Conservation (phyloP, 2,329 filamentous ascomycete species). For the Fusarium guadeloupense region DNA sequence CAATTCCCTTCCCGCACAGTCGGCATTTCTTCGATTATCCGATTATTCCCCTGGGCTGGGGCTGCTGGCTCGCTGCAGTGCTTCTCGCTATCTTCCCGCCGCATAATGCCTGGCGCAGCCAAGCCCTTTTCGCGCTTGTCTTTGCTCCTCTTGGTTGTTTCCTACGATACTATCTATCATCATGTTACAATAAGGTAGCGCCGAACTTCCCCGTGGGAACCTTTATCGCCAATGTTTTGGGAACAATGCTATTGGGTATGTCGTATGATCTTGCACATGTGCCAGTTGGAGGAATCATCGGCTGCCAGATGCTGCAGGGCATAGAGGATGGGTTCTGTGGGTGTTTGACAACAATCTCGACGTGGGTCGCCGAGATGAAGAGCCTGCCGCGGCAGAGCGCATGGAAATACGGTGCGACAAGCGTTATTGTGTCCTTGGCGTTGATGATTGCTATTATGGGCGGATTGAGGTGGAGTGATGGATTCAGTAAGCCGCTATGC, state of each 20-base stretch:
- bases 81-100: slow-evolving; percentile 78
- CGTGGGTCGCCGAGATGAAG: slow-evolving; percentile 70
- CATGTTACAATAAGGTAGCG: slow-evolving; percentile 73
- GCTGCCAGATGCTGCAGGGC: slow-evolving; percentile 74
- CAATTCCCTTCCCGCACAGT: slow-evolving; percentile 64
- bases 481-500: slow-evolving; percentile 53
- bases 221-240: slow-evolving; percentile 81
- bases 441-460: slow-evolving; percentile 78
- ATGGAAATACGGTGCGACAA: slow-evolving; percentile 74
- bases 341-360: slow-evolving; percentile 72
- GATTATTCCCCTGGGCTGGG: slow-evolving; percentile 71
- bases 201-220: slow-evolving; percentile 88
- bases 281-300: slow-evolving; percentile 62
- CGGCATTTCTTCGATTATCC: slow-evolving; percentile 71
- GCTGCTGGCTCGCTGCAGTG: slow-evolving; percentile 81
- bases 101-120: slow-evolving; percentile 77
- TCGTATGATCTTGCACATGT: slow-evolving; percentile 81
- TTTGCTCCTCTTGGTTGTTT: slow-evolving; percentile 86
- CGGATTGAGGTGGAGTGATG: slow-evolving; percentile 74
- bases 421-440: slow-evolving; percentile 66
- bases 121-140: slow-evolving; percentile 78
- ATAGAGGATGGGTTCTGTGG: slow-evolving; percentile 75
- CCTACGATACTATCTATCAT: slow-evolving; percentile 75
- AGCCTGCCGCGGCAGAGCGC: slow-evolving; percentile 61
- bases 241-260: slow-evolving; percentile 78